Conservation (phyloP, 1,284 basidiomycete genomes). For the Rhodotorula sp. region DNA sequence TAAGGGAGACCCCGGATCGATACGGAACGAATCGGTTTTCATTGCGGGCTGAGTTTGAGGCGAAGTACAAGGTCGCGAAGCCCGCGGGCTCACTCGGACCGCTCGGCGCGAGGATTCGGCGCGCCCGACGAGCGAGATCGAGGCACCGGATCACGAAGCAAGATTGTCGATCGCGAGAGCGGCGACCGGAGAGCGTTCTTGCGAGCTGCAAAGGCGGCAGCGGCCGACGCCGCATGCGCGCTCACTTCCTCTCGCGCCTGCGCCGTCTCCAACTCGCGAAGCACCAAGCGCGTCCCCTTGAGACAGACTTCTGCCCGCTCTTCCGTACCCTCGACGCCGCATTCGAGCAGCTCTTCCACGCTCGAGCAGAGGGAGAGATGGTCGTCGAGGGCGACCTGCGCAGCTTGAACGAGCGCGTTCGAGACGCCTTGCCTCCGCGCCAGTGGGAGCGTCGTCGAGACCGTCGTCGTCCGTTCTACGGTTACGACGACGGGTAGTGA, state of each 20-base stretch:
- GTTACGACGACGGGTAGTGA: slow-evolving; percentile 29
- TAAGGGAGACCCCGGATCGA: background rate
- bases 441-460: slow-evolving; percentile 14
- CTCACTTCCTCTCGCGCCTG: slow-evolving; percentile 16
- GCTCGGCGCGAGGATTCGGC: background rate
- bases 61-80: no score
- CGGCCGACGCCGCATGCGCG: slow-evolving; percentile 7
- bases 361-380: slow-evolving; percentile 19
- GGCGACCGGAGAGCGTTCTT: background rate
- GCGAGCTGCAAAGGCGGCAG: slow-evolving; percentile 5
- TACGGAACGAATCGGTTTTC: background rate
- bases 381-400: slow-evolving; percentile 24
- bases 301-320: slow-evolving; percentile 26
- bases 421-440: slow-evolving; percentile 14
- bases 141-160: background rate
- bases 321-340: slow-evolving; percentile 15
- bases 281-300: slow-evolving; percentile 14
- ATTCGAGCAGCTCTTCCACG: slow-evolving; percentile 33
- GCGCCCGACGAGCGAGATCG: background rate
- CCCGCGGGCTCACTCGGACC: no score
- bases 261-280: slow-evolving; percentile 24
- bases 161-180: background rate
- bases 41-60: background rate
- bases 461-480: slow-evolving; percentile 18
- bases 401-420: slow-evolving; percentile 23